These are phyloP conservation scores for Zopfia rhizophila DNA, from an alignment of 2,329 filamentous ascomycete species.

Conservation along the genomic window DNA sequence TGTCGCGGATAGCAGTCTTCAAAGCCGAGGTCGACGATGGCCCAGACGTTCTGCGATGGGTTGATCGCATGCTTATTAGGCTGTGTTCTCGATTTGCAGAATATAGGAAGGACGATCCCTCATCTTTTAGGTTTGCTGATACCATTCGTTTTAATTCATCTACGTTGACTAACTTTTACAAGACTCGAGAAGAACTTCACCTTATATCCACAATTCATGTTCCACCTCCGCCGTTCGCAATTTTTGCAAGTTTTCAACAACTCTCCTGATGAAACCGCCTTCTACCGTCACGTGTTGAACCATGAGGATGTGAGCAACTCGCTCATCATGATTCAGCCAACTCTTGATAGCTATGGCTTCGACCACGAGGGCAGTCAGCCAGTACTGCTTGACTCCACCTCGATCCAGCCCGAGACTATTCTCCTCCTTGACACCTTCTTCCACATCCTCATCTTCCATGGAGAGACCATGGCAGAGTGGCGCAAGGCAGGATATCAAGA, in stretches of 20 bases:
- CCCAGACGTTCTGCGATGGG: constrained; percentile 97
- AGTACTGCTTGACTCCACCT: constrained; percentile 95
- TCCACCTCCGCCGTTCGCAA: constrained; percentile 95
- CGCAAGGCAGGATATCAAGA: constrained; percentile 97
- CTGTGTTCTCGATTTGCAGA: constrained; percentile 97
- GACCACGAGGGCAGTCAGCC: constrained; percentile 93
- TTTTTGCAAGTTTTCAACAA: constrained; percentile 99
- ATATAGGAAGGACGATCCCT: constrained; percentile 97
- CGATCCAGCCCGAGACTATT: constrained; percentile 93
- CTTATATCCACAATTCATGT: constrained; percentile 99
- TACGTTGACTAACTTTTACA: constrained; percentile 70
- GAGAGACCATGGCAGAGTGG: constrained; percentile 98
- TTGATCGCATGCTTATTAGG: constrained; percentile 97
- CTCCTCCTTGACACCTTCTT: constrained; percentile 98
- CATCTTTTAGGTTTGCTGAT: constrained; percentile 89
- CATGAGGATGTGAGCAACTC: constrained; percentile 98
- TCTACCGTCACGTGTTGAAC: constrained; percentile 95
- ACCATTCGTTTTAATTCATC: constrained; percentile 95
- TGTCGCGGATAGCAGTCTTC: constrained; percentile 99
- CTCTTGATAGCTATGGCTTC: constrained; percentile 95
- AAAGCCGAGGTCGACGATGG: constrained; percentile 99
- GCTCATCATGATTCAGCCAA: constrained; percentile 98
- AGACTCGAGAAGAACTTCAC: constrained; percentile 94
- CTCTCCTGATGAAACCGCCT: constrained; percentile 98
- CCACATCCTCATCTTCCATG: constrained; percentile 99